Evolutionary conservation across 176 grass and related monocot genomes (phyloP).

Genomic region (Rhynchospora pubera): DNA sequence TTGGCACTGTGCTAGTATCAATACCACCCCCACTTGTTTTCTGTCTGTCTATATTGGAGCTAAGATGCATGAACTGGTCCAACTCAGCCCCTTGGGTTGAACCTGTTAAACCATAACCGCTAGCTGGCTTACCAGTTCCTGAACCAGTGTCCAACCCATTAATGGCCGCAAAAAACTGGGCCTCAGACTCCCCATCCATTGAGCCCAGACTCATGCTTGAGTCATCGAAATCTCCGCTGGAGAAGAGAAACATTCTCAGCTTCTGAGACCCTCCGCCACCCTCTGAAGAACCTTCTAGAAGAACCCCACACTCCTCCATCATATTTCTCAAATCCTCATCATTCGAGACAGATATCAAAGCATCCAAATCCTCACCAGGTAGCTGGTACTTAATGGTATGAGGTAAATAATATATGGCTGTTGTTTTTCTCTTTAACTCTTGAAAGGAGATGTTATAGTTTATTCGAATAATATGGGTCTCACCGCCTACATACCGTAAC

Average conservation of each 20-base stretch:
- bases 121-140: slow-evolving; percentile 35
- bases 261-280: slow-evolving; percentile 66
- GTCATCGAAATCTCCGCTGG: slow-evolving; percentile 70
- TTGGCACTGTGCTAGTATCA: slow-evolving; percentile 21
- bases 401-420: slow-evolving; percentile 48
- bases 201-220: slow-evolving; percentile 61
- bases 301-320: slow-evolving; percentile 75
- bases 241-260: slow-evolving; percentile 78
- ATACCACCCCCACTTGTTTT: slow-evolving; percentile 28
- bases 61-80: slow-evolving; percentile 69
- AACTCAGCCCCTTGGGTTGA: slow-evolving; percentile 39
- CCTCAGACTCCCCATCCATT: slow-evolving; percentile 79
- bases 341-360: slow-evolving; percentile 69
- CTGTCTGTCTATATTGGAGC: slow-evolving; percentile 33
- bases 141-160: slow-evolving; percentile 62
- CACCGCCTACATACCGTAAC: slow-evolving; percentile 90
- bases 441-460: slow-evolving; percentile 61
- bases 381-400: slow-evolving; percentile 89
- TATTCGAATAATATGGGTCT: slow-evolving; percentile 85
- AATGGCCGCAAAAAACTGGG: slow-evolving; percentile 85
- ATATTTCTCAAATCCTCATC: slow-evolving; percentile 91
- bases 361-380: slow-evolving; percentile 87
- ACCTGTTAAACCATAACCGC: slow-evolving; percentile 48
- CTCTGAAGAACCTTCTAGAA: slow-evolving; percentile 34
- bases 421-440: slow-evolving; percentile 78